These are phyloP conservation scores for Psilocybe azurescens DNA, from an alignment of 768 basidiomycete species.

Conservation along the genomic window DNA sequence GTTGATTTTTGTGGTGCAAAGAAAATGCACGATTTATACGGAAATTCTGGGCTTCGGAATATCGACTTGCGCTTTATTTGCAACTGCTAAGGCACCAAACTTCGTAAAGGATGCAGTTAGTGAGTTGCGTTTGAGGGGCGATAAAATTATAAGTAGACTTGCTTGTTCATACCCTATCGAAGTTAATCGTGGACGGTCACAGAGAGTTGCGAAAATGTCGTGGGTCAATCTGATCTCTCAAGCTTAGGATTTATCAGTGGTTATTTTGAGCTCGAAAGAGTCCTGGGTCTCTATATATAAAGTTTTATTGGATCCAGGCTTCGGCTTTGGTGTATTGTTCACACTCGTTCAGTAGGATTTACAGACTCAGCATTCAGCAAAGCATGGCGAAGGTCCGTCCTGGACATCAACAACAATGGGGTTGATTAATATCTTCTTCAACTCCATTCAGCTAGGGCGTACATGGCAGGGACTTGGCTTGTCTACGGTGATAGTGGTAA, in stretches of 20 bases:
- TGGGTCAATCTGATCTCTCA: slow-evolving; percentile 1
- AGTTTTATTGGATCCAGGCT: background rate
- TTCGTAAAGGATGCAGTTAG: background rate
- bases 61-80: background rate
- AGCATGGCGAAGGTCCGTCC: background rate
- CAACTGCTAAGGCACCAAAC: background rate
- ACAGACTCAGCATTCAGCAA: background rate
- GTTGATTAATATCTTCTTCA: background rate
- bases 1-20: background rate
- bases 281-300: background rate
- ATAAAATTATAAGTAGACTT: background rate
- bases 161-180: background rate
- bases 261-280: background rate
- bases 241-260: background rate
- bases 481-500: background rate
- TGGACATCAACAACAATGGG: background rate
- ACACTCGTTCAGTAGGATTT: background rate
- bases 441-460: background rate
- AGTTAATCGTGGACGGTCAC: background rate
- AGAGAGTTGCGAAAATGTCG: slow-evolving; percentile 5
- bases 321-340: background rate
- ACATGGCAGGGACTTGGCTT: too few species aligned
- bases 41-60: background rate
- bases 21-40: background rate
- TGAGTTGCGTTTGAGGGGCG: background rate